Base-by-base conservation (phyloP, 2,329 filamentous ascomycete genomes). In the Mycosphaerella sp. region DNA sequence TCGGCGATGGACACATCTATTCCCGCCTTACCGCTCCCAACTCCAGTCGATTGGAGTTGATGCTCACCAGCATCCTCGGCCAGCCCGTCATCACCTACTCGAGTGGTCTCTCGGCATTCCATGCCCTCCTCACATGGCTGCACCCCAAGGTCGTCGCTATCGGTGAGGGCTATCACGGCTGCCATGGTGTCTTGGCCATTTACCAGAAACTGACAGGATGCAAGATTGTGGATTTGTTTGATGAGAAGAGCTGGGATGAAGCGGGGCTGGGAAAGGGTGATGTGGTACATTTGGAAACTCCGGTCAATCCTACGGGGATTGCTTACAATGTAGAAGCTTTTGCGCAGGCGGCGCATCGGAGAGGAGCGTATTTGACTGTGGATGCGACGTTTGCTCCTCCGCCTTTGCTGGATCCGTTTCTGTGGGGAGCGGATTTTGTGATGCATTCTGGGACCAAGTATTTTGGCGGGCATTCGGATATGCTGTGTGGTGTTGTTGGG, bases 381-480 rank as follows among this genome's bases (percentile, higher is more conserved):
- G 93, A 98, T 71, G 84, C 88, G 2, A 98, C 93, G 0, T 96
- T 98, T 72, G 93, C 84, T 2, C 93, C 93, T 40, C 93, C 93
- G 32, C 88, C 89, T 29, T 75, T 98, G 55, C 86, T 89, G 69
- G 87, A 96, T 65, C 91, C 93, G 0, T 93, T 97, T 65, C 67
- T 70, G 29, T 85, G 80, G 69, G 92, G 89, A 45, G 89, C 86
- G 29, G 92, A 97, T 71, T 72, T 91, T 1, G 81, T 95, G 34
- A 87, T 97, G 88, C 93, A 98, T 73, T 86, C 81, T 48, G 93
- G 90, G 3, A 95, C 91, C 14, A 98, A 97, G 77, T 98, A 97
- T 72, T 82, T 98, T 62, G 93, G 93, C 17, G 93, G 93, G 0
- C 93, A 98, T 73, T 92, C 86, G 61, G 93, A 98, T 72, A 79